A percentile compares a stretch with the other conserved stretches of the same genome.
These are phyloP conservation scores for Edaphochlamys debaryana DNA, from an alignment of 139 green algal species.

Conservation along the genomic window DNA sequence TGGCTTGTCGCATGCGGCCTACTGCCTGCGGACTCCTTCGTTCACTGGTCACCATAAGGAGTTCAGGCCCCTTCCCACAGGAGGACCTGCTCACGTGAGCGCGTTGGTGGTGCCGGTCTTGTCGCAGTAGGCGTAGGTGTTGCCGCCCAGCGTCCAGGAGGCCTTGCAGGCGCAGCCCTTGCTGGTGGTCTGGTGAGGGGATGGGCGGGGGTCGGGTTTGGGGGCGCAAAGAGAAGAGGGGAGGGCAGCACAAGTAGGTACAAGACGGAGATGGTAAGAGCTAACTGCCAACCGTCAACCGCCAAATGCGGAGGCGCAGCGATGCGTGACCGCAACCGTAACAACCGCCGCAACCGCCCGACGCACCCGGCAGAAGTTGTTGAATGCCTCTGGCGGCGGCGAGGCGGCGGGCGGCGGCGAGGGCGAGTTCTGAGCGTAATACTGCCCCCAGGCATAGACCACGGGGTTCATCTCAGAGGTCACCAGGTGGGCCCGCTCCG, in stretches of 20 bases:
- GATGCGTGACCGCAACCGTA: not conserved
- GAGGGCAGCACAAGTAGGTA: not conserved
- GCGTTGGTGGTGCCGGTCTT: not conserved
- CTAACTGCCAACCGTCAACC: not conserved
- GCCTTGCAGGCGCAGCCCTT: not conserved
- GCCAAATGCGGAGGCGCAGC: too few species aligned
- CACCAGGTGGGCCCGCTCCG: not conserved
- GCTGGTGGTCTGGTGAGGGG: not conserved
- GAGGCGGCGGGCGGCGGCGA: not conserved
- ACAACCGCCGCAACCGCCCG: too few species aligned
- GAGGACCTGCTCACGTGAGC: not conserved
- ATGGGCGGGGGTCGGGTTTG: too few species aligned
- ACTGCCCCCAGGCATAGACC: slow-evolving; percentile 5
- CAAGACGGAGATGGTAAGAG: too few species aligned
- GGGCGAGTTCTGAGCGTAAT: not conserved
- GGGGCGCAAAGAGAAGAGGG: not conserved
- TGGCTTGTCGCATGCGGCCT: too few species aligned
- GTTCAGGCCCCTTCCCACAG: not conserved
- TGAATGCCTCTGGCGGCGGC: not conserved
- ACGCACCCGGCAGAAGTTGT: not conserved
- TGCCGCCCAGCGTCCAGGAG: not conserved
- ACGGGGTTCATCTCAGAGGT: not conserved
- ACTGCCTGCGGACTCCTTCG: not conserved
- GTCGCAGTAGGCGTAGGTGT: not conserved
- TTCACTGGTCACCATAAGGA: not conserved